phyloP scores from a whole-genome alignment of 78 protist species.

The Guillardia theta region DNA sequence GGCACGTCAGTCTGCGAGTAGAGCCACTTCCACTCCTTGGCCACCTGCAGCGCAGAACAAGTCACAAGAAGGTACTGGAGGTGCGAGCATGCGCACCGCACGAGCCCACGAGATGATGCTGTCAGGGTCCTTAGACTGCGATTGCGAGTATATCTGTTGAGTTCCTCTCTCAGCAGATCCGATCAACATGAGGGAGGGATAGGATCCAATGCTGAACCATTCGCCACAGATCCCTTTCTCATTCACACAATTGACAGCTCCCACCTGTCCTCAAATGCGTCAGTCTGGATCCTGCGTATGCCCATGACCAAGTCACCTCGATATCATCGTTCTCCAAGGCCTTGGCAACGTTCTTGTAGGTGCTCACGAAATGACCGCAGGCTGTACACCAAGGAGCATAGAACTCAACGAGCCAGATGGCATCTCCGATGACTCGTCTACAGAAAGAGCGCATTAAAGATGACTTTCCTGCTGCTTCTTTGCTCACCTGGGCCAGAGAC shows the following conservation, averaged over 20 bases:
- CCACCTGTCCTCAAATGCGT: too few species aligned
- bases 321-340: background rate
- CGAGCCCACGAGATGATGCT: background rate
- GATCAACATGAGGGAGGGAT: background rate
- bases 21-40: background rate
- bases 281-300: too few species aligned
- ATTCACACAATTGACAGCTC: background rate
- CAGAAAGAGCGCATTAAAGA: too few species aligned
- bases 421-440: background rate
- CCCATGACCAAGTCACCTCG: constrained; percentile 1
- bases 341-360: background rate
- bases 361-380: background rate
- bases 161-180: background rate
- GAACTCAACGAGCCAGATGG: constrained; percentile 18
- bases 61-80: too few species aligned
- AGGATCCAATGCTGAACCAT: background rate
- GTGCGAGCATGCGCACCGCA: too few species aligned
- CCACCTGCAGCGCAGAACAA: background rate
- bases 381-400: constrained; percentile 15
- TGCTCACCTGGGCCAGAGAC: constrained; percentile 18
- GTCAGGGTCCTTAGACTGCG: background rate
- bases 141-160: constrained; percentile 14
- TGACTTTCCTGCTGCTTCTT: too few species aligned
- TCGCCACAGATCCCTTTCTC: background rate
- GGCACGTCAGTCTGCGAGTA: background rate